Evolutionary conservation across 306 rosid species (phyloP), one percentile per base, ranked within the genome.

Genomic region (Lablab purpureus): DNA sequence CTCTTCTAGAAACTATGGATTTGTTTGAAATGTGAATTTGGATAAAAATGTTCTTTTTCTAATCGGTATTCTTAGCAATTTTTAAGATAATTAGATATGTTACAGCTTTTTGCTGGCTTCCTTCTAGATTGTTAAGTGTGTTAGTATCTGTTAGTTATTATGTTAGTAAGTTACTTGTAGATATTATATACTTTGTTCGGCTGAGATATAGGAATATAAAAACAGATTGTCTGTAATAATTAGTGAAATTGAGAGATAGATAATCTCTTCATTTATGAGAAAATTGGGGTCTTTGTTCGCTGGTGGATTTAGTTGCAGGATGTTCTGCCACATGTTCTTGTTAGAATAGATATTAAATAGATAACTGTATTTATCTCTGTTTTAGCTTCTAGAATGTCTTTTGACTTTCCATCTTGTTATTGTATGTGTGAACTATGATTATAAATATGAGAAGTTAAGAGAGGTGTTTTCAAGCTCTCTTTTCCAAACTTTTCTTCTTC

Each of bases 21-120:
- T 45, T 22, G 47, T 67, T 77, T 12, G 45, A 52, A 36, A 37
- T 54, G 46, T 72, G 67, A 67, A 34, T 77, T 23, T 67, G 22
- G 23, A 67, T 23, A 50, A 28, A 9, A 10, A 4, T 21, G 34
- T 28, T 28, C 12, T 17, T 15, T 17, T 30, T 15, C 22, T 17
- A 30, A 17, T 63, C 13, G 17, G 68, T 63, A 15, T 2, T 27
- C n/a, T 47, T 28, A 62, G 36, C 10, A 10, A 10, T 55, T 25
- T 58, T 25, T 58, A 51, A 51, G 62, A 55, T 55, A 27, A 10
- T 55, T 55, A 11, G 60, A 21, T 18, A n/a, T 22, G 32, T 21
- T 55, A 55, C 63, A 21, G 22, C 21, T 21, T 55, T 55, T 55
- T 55, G 63, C 14, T 11, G 11, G 32, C 63, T 22, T 55, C 17